phyloP scores from a whole-genome alignment of 179 eudicot genomes.

The Vitellaria paradoxa region DNA sequence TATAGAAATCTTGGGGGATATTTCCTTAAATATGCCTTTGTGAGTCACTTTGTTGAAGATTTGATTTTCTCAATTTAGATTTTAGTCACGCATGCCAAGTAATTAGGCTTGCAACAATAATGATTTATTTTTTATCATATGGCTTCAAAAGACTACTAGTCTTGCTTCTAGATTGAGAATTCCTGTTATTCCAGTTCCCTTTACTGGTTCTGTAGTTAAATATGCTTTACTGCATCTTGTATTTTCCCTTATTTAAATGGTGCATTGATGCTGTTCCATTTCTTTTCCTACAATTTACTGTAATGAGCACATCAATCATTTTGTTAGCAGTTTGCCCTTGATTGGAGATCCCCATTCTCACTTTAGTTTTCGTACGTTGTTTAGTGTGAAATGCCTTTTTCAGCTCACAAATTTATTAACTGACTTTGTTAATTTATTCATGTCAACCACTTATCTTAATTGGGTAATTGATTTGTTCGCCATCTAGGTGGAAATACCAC shows the following conservation, averaged over 20 bases:
- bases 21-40: not conserved
- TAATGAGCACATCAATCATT: too few species aligned
- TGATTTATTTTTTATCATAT: not conserved
- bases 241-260: too few species aligned
- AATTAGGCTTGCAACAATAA: not conserved
- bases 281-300: too few species aligned
- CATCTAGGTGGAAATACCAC: conserved; percentile 84
- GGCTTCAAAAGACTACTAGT: not conserved
- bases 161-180: not conserved
- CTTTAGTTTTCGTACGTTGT: not conserved
- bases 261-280: too few species aligned
- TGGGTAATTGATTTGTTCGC: conserved; percentile 22
- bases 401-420: not conserved
- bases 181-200: not conserved
- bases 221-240: too few species aligned
- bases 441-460: not conserved
- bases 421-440: not conserved
- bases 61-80: not conserved
- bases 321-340: too few species aligned
- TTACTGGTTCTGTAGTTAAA: not conserved
- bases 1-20: too few species aligned
- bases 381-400: not conserved
- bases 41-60: not conserved
- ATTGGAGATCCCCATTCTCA: not conserved
- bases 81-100: not conserved